phyloP scores from a whole-genome alignment of 768 basidiomycete species.

The Auricularia cornea region DNA sequence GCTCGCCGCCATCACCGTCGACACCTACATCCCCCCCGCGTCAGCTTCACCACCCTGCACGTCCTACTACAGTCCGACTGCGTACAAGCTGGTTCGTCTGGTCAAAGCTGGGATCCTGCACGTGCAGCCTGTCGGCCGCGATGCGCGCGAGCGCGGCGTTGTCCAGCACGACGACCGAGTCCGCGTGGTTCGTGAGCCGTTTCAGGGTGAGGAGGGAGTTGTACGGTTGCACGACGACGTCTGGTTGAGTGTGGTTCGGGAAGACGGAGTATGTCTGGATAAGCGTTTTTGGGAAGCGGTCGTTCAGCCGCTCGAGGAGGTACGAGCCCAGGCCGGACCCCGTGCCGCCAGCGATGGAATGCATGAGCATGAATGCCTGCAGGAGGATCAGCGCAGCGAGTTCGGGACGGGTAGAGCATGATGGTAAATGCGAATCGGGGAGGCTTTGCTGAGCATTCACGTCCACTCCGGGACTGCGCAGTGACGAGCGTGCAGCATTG shows the following conservation, averaged over 20 bases:
- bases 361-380: slow-evolving; percentile 97
- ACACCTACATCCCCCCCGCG: slow-evolving; percentile 48
- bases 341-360: slow-evolving; percentile 97
- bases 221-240: slow-evolving; percentile 98
- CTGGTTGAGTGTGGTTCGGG: slow-evolving; percentile 85
- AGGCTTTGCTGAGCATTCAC: too few relatives aligned
- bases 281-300: slow-evolving; percentile 97
- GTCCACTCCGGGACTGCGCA: too few relatives aligned
- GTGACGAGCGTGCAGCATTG: too few relatives aligned
- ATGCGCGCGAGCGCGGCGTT: slow-evolving; percentile 91
- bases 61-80: not conserved
- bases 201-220: slow-evolving; percentile 92
- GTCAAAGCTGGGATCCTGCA: slow-evolving; percentile 80
- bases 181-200: slow-evolving; percentile 90
- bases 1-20: slow-evolving; percentile 96
- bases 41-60: too few relatives aligned
- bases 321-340: slow-evolving; percentile 99
- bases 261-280: slow-evolving; percentile 99
- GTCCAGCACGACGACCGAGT: slow-evolving; percentile 94
- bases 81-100: slow-evolving; percentile 86
- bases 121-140: slow-evolving; percentile 83
- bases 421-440: not conserved
- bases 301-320: slow-evolving; percentile 89
- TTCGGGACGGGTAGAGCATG: too few relatives aligned
- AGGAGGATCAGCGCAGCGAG: not conserved